A percentile compares a stretch with the other conserved stretches of the same genome.
These are phyloP conservation scores for Psilocybe sp. DNA, from an alignment of 768 basidiomycete species.

Conservation along the genomic window DNA sequence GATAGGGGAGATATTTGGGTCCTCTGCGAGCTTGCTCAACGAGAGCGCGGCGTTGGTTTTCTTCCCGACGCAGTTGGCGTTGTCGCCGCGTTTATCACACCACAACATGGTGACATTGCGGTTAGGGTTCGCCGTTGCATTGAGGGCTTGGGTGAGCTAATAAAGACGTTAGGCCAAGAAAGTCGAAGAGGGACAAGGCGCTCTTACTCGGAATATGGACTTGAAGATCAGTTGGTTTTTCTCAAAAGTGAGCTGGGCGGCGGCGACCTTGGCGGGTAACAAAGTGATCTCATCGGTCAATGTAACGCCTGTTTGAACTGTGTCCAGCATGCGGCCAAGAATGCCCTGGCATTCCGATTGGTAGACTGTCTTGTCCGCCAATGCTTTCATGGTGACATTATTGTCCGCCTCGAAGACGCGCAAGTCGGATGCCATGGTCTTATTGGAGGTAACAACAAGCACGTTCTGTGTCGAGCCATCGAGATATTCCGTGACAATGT, in stretches of 20 bases:
- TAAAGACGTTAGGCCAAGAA: constrained; percentile 1
- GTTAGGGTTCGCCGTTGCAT: constrained; percentile 31
- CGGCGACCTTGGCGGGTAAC: constrained; percentile 38
- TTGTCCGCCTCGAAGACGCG: constrained; percentile 32
- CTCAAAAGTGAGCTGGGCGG: constrained; percentile 35
- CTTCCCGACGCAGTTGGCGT: constrained; percentile 29
- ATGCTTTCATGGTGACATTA: constrained; percentile 32
- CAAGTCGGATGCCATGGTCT: constrained; percentile 33
- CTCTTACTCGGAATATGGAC: constrained; percentile 34
- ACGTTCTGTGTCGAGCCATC: constrained; percentile 31
- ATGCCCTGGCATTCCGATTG: constrained; percentile 35
- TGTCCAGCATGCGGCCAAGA: constrained; percentile 45
- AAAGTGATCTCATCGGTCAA: constrained; percentile 44
- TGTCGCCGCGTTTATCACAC: constrained; percentile 37
- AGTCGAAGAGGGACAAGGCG: neutral
- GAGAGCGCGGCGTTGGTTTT: constrained; percentile 28
- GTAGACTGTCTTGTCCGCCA: constrained; percentile 32
- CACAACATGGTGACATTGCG: constrained; percentile 39
- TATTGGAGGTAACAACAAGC: constrained; percentile 30
- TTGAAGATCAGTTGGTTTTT: constrained; percentile 37
- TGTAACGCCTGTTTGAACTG: constrained; percentile 41
- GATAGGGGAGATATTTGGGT: constrained; percentile 35
- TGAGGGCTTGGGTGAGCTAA: constrained; percentile 33
- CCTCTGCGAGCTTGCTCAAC: constrained; percentile 26
- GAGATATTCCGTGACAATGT: constrained; percentile 34